Conservation (phyloP, 352 stramenopile species). For the Phytophthora uliginosa region DNA sequence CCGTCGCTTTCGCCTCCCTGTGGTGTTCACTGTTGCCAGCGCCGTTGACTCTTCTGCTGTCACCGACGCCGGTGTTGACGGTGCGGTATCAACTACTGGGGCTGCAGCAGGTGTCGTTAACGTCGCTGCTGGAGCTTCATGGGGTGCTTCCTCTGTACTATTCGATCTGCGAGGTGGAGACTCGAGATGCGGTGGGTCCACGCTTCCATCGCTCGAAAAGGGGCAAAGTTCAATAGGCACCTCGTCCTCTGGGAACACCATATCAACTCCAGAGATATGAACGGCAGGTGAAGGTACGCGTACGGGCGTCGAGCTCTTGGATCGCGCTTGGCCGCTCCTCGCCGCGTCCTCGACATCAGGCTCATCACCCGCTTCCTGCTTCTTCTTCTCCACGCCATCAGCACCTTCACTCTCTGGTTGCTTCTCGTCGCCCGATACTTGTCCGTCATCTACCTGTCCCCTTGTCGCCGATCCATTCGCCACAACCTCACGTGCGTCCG, state of each 20-base stretch:
- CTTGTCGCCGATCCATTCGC: background rate
- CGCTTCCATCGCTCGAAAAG: slow-evolving; percentile 50
- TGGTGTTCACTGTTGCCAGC: background rate
- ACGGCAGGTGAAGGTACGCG: slow-evolving; percentile 22
- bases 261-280: slow-evolving; percentile 28
- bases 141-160: background rate
- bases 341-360: background rate
- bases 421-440: slow-evolving; percentile 1
- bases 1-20: slow-evolving; percentile 51
- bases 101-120: slow-evolving; percentile 2
- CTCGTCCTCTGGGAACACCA: slow-evolving; percentile 41
- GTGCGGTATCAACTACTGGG: slow-evolving; percentile 2
- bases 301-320: background rate
- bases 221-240: slow-evolving; percentile 47
- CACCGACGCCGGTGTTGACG: slow-evolving; percentile 10
- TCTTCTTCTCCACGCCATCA: slow-evolving; percentile 3
- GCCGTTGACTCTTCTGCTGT: slow-evolving; percentile 18
- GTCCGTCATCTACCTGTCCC: slow-evolving; percentile 3
- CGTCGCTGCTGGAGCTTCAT: slow-evolving; percentile 7
- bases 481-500: slow-evolving; percentile 2
- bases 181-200: slow-evolving; percentile 20
- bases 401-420: slow-evolving; percentile 1
- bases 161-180: slow-evolving; percentile 4
- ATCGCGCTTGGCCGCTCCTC: background rate
- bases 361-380: background rate